phyloP scores from a whole-genome alignment of 2,329 filamentous ascomycete species.

The Magnaporthiopsis rhizophila region DNA sequence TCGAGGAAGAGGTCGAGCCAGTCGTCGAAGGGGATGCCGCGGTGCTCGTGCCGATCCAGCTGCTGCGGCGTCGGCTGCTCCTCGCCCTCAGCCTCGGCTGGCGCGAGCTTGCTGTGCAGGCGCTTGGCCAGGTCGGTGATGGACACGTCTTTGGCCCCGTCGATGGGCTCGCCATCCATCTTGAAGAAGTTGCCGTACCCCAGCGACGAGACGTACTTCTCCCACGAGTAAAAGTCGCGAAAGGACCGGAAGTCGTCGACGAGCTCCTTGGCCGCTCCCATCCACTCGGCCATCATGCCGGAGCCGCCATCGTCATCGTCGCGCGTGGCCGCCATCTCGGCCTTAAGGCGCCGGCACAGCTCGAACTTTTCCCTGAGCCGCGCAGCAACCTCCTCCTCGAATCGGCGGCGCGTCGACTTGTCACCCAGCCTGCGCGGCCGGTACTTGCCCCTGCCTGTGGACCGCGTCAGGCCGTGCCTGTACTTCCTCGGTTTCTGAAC shows the following conservation, averaged over 20 bases:
- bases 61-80: slow-evolving; percentile 18
- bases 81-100: slow-evolving; percentile 22
- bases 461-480: slow-evolving; percentile 1
- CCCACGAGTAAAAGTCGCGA: slow-evolving; percentile 59
- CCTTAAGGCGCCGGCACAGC: slow-evolving; percentile 32
- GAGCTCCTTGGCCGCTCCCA: slow-evolving; percentile 49
- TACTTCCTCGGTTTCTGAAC: slow-evolving; percentile 15
- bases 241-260: slow-evolving; percentile 56
- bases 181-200: slow-evolving; percentile 30
- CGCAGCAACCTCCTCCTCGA: slow-evolving; percentile 19
- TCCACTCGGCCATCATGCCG: slow-evolving; percentile 43
- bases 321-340: slow-evolving; percentile 24
- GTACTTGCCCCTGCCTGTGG: slow-evolving; percentile 3
- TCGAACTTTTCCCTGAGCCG: slow-evolving; percentile 30
- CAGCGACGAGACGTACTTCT: slow-evolving; percentile 54
- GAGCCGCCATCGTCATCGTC: slow-evolving; percentile 23
- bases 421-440: slow-evolving; percentile 14
- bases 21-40: slow-evolving; percentile 69
- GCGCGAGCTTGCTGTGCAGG: slow-evolving; percentile 38
- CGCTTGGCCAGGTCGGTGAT: slow-evolving; percentile 38
- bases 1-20: slow-evolving; percentile 91
- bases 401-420: slow-evolving; percentile 18
- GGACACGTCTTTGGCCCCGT: slow-evolving; percentile 10
- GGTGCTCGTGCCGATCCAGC: slow-evolving; percentile 30
- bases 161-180: slow-evolving; percentile 22